Evolutionary conservation across 2,329 filamentous ascomycete genomes (phyloP).

Genomic region (Diaporthe capsici): DNA sequence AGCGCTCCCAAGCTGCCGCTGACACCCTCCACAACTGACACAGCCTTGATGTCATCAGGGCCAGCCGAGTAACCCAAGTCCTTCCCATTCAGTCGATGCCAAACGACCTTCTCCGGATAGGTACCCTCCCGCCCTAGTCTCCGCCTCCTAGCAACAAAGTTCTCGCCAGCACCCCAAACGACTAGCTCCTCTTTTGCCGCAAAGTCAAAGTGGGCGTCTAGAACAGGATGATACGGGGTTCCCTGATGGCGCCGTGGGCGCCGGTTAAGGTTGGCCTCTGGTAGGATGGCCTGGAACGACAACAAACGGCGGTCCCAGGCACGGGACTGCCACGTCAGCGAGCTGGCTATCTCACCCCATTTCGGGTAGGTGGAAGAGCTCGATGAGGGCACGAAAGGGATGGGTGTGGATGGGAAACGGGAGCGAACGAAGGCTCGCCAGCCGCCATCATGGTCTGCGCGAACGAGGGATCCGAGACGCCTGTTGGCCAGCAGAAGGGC

Average conservation of each 20-base stretch:
- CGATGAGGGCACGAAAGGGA: slow-evolving; percentile 47
- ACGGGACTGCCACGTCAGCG: slow-evolving; percentile 64
- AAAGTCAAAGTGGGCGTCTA: slow-evolving; percentile 59
- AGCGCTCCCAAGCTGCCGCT: slow-evolving; percentile 54
- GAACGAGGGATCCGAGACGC: slow-evolving; percentile 55
- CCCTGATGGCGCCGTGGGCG: slow-evolving; percentile 48
- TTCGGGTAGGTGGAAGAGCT: slow-evolving; percentile 37
- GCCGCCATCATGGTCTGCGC: slow-evolving; percentile 52
- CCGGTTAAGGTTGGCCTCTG: slow-evolving; percentile 44
- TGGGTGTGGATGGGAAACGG: slow-evolving; percentile 58
- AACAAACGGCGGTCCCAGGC: slow-evolving; percentile 66
- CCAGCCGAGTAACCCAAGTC: slow-evolving; percentile 58
- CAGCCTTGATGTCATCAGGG: slow-evolving; percentile 63
- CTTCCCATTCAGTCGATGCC: slow-evolving; percentile 57
- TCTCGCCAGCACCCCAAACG: slow-evolving; percentile 66
- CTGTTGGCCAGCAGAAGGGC: slow-evolving; percentile 57
- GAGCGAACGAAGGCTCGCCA: slow-evolving; percentile 65
- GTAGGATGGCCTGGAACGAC: slow-evolving; percentile 54
- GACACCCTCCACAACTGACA: slow-evolving; percentile 59
- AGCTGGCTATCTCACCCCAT: slow-evolving; percentile 59
- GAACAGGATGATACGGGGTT: slow-evolving; percentile 60
- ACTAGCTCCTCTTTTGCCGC: slow-evolving; percentile 60
- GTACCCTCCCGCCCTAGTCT: slow-evolving; percentile 43
- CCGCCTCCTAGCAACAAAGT: slow-evolving; percentile 61
- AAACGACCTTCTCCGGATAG: slow-evolving; percentile 46